Percentiles rank a stretch among this genome's conserved stretches.
Conservation (phyloP, 108 stramenopile species). For the Skeletonema grethae region DNA sequence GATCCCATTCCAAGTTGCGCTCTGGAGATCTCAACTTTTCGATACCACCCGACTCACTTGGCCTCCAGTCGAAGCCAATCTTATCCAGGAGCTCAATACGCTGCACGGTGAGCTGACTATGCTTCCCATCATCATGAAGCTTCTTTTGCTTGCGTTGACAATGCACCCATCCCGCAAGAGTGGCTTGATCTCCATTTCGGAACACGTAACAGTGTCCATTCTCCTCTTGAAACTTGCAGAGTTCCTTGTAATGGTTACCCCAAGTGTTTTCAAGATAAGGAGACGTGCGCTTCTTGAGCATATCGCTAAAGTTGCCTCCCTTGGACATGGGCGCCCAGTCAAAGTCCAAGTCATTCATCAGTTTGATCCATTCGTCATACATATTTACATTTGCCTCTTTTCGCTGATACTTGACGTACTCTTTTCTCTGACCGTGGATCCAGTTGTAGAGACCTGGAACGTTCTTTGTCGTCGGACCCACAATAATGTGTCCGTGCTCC, state of each 20-base stretch:
- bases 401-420: conserved; percentile 29
- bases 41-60: conserved; percentile 11
- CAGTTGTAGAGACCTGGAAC: conserved; percentile 26
- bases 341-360: conserved; percentile 23
- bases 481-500: conserved; percentile 10
- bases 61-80: conserved; percentile 65
- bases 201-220: conserved; percentile 22
- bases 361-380: conserved; percentile 23
- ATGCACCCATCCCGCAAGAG: conserved; percentile 25
- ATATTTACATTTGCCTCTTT: conserved; percentile 10
- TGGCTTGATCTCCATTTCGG: conserved; percentile 4
- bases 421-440: conserved; percentile 39
- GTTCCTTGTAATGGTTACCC: conserved; percentile 15
- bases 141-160: conserved; percentile 25
- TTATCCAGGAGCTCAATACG: conserved; percentile 66
- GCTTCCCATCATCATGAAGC: conserved; percentile 15
- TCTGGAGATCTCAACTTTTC: not conserved
- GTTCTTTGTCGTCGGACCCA: conserved; percentile 15
- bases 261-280: conserved; percentile 1
- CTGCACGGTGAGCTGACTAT: conserved; percentile 49
- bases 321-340: conserved; percentile 31
- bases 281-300: not conserved
- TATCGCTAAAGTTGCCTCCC: conserved; percentile 13
- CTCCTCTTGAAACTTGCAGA: conserved; percentile 19
- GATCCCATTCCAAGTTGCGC: conserved; percentile 16